Evolutionary conservation across 1,139 yeast species (phyloP), one percentile per base, ranked within the genome.

Genomic region (Scheffersomyces cryptocercus): DNA sequence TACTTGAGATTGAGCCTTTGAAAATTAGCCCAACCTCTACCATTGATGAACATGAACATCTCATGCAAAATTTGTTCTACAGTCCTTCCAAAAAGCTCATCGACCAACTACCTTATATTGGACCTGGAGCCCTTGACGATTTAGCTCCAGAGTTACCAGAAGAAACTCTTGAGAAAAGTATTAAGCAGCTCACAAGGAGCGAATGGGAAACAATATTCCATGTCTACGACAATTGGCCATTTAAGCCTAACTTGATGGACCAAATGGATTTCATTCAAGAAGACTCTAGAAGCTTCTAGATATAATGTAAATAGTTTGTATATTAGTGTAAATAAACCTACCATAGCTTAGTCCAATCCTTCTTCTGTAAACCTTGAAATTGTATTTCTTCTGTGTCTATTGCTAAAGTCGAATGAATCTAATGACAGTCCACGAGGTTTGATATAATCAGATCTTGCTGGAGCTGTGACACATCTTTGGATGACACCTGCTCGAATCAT

Each of bases 41-140:
- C n/a, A 57, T 79, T 5, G 87, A 82, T 40, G 75, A 77, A 36
- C 77, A 86, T 65, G 95, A 88, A 48, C 81, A 79, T 51, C 81
- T 89, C 12, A 73, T 84, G 15, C 85, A 84, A 54, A 79, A 81
- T 51, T 62, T 91, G 36, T 79, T 85, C 72, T 75, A 82, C 37
- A 67, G 77, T 37, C 70, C 78, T 13, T 72, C 75, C 3, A 71
- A 73, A 20, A 76, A 79, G 1, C 57, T 89, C 5, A 37, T 46
- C 3, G 81, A 80, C 5, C 71, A 78, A 2, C 54, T 87, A 3
- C 68, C 72, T 11, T 71, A 77, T 13, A 64, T 91, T 12, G 96
- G 96, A 0, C 91, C 96, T 1, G 97, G 97, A 1, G 96, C 95
- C 0, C 76, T 66, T 5, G 86, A 82, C n/a, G 82, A 84, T 48